Conservation (phyloP, 345 rosid species). For the Atalantia buxifolia region DNA sequence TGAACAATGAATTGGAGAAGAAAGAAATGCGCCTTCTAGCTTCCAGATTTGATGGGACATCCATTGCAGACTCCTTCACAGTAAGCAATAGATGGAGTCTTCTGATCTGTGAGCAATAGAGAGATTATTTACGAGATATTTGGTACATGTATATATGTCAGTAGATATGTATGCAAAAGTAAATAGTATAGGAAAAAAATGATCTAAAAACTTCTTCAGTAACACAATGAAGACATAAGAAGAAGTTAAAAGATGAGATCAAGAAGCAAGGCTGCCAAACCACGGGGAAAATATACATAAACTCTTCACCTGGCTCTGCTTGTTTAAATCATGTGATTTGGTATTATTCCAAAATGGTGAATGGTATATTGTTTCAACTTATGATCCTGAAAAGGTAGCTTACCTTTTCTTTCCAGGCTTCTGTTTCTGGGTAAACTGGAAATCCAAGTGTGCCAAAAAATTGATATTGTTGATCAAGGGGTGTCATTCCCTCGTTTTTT, state of each 20-base stretch:
- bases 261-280: background rate
- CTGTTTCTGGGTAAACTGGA: constrained; percentile 40
- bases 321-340: background rate
- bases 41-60: constrained; percentile 65
- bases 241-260: background rate
- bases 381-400: constrained; percentile 10
- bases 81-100: constrained; percentile 62
- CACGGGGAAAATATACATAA: background rate
- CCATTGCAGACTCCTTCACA: constrained; percentile 66
- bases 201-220: background rate
- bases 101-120: constrained; percentile 34
- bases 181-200: background rate
- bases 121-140: constrained; percentile 2
- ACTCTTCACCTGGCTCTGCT: background rate
- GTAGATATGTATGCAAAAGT: background rate
- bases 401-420: constrained; percentile 58
- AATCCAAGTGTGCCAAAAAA: constrained; percentile 41
- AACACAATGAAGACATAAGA: background rate
- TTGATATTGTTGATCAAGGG: constrained; percentile 46
- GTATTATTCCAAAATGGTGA: background rate
- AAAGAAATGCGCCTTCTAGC: constrained; percentile 68
- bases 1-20: constrained; percentile 65
- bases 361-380: background rate
- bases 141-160: background rate
- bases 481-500: constrained; percentile 52